These are phyloP conservation scores for Nannizziopsis barbatae DNA, from an alignment of 2,329 filamentous ascomycete genomes.

Conservation along the genomic window DNA sequence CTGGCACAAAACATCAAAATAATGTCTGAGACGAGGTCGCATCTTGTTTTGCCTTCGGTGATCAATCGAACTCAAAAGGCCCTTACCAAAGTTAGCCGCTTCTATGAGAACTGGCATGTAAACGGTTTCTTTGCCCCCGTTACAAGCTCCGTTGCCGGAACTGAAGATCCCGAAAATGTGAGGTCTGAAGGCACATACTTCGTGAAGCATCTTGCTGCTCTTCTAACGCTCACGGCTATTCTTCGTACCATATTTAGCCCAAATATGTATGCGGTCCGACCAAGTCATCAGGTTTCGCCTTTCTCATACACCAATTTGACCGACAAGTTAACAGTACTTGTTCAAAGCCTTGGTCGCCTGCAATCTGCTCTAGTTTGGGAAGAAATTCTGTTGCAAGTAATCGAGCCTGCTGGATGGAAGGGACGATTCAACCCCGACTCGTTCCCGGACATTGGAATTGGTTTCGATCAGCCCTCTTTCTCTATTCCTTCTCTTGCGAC, in stretches of 20 bases:
- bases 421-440: conserved; percentile 35
- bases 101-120: conserved; percentile 48
- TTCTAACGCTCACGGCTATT: conserved; percentile 65
- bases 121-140: conserved; percentile 57
- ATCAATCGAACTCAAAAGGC: conserved; percentile 61
- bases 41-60: conserved; percentile 70
- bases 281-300: conserved; percentile 47
- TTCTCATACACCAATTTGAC: conserved; percentile 71
- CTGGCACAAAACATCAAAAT: conserved; percentile 64
- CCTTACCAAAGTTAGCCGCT: conserved; percentile 55
- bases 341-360: conserved; percentile 64
- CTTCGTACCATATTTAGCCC: conserved; percentile 61
- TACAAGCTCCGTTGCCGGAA: conserved; percentile 26
- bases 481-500: not conserved
- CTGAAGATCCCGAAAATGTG: conserved; percentile 26
- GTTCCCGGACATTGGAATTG: conserved; percentile 16
- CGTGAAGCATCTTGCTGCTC: conserved; percentile 64
- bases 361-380: conserved; percentile 75
- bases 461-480: too few relatives aligned
- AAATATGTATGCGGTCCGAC: conserved; percentile 52
- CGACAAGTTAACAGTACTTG: conserved; percentile 67
- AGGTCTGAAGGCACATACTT: conserved; percentile 58
- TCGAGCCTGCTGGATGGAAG: conserved; percentile 55
- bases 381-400: conserved; percentile 61
- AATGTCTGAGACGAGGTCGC: conserved; percentile 68